Base-by-base conservation (phyloP, 345 rosid species). In the Salix suchowensis region DNA sequence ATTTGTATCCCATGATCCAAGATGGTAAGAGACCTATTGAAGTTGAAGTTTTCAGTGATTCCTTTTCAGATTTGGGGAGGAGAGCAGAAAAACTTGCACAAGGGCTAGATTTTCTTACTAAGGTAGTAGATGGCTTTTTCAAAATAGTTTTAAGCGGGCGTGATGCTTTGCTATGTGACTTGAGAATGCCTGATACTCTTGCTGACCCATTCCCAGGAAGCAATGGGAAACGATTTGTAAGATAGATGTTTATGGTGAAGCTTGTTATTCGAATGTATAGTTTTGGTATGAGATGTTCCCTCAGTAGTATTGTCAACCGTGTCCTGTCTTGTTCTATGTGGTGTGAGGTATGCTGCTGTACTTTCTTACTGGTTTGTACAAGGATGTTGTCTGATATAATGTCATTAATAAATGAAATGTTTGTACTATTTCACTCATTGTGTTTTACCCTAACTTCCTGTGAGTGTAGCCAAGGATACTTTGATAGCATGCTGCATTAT, bases 101-200 rank as follows among this genome's bases (percentile, higher is more conserved):
- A 44, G 99, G 91, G 72, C 80, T 93, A 58, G 97, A 96, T 79
- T 67, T 77, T 71, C 89, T 96, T 74, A 60, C 87, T 6, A 89
- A 87, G 78, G 91, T 84, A 80, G 92, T 92, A 65, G 98, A 96
- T 74, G 77, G 80, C 74, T 96, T 93, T 84, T 96, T 93, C 76
- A 92, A 92, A 78, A 79, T 92, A 85, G 88, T 89, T 77, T 81
- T 96, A 77, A 75, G 83, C 0, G 97, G 95, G 34, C 92, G 98
- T 1, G 97, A 96, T 83, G 94, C 94, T 24, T 85, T 95, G 88
- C 94, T 96, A 12, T 82, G 93, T 88, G 90, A 86, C 78, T 88
- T 96, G 54, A 90, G 98, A 79, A 81, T 77, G 18, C 79, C 79
- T 70, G 85, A 82, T 73, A 74, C 81, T 30, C 58, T 37, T 71